These are phyloP conservation scores for Tetratostichococcus sp. DNA, from an alignment of 139 green algal species.

Conservation along the genomic window DNA sequence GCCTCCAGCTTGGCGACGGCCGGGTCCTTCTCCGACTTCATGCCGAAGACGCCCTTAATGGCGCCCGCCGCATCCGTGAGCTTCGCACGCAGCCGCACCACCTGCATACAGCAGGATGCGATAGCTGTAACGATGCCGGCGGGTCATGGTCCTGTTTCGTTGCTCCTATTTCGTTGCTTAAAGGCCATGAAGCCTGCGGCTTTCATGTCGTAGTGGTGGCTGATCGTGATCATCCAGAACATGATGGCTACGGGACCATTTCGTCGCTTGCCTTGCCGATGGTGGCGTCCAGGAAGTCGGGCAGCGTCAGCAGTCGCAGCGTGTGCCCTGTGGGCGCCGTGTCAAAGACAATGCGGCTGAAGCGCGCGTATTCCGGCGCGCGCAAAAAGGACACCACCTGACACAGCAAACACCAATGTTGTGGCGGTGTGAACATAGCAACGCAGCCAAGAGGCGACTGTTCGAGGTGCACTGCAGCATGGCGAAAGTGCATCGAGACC, in stretches of 20 bases:
- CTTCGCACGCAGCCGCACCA: conserved; percentile 77
- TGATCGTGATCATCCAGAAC: no score
- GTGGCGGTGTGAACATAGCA: no score
- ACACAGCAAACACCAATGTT: no score
- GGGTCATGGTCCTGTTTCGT: no score
- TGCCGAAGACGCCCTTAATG: conserved; percentile 86
- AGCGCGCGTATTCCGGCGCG: conserved; percentile 74
- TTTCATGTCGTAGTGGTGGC: no score
- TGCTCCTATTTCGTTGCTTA: no score
- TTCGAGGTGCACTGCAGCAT: no score
- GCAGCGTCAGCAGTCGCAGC: conserved; percentile 89
- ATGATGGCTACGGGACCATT: no score
- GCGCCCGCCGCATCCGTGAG: conserved; percentile 51
- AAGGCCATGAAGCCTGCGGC: no score
- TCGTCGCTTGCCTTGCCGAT: conserved; percentile 79
- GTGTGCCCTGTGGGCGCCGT: conserved; percentile 98
- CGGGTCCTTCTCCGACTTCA: conserved; percentile 53
- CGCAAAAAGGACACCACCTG: conserved; percentile 88
- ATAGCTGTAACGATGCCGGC: no score
- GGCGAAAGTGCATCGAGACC: no score
- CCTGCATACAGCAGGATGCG: conserved; percentile 6
- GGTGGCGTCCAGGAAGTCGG: conserved; percentile 91
- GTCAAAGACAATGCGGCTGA: conserved; percentile 96
- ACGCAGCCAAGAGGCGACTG: no score
- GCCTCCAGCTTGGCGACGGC: conserved; percentile 71